These are phyloP conservation scores for Raphanus sativus DNA, from an alignment of 345 rosid species.

Conservation along the genomic window DNA sequence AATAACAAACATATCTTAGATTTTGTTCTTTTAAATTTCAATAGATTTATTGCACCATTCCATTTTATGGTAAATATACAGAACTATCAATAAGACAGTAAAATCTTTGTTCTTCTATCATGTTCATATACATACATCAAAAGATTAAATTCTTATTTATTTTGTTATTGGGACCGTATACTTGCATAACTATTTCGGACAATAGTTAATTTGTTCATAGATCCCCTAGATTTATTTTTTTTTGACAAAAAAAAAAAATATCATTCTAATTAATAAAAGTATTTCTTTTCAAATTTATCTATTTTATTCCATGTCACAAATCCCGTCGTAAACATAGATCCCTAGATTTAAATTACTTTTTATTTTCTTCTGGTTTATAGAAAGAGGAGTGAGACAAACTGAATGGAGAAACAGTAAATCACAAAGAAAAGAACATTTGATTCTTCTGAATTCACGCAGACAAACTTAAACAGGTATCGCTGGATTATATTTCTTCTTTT, in stretches of 20 bases:
- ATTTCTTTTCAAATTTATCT: no score
- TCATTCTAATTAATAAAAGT: no score
- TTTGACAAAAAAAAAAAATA: no score
- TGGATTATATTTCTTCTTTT: slow-evolving; percentile 7
- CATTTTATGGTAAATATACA: neutral
- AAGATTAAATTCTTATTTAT: slow-evolving; percentile 1
- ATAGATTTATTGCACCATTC: neutral
- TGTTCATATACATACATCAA: neutral
- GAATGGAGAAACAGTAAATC: neutral
- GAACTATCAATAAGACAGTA: neutral
- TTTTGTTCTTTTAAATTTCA: neutral
- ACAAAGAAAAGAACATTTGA: neutral
- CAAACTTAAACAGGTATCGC: slow-evolving; percentile 3
- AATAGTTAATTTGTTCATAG: neutral
- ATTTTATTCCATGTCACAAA: no score
- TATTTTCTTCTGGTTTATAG: slow-evolving; percentile 1
- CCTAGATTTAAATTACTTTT: neutral
- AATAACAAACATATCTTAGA: neutral
- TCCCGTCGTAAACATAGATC: no score
- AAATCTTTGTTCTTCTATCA: neutral
- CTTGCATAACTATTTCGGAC: neutral
- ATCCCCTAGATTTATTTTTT: no score
- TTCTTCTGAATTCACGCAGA: neutral
- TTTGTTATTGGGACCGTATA: neutral
- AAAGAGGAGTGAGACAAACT: neutral